phyloP scores from a whole-genome alignment of 2,329 filamentous ascomycete genomes.

The Nemania sp. region DNA sequence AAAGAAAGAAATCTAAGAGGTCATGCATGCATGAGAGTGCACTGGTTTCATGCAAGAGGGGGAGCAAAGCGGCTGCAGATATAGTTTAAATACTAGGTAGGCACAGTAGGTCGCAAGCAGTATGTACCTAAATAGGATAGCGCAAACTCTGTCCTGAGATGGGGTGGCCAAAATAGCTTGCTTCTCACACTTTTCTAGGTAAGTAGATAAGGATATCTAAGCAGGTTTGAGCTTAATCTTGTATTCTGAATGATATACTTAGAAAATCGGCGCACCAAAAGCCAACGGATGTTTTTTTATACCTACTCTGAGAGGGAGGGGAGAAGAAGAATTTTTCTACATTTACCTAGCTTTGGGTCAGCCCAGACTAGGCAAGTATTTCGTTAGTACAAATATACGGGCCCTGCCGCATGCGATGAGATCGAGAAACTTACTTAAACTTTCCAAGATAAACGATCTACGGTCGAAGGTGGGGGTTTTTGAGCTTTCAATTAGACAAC shows the following conservation, averaged over 20 bases:
- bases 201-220: background rate
- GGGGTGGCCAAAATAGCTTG: background rate
- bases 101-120: too few relatives aligned
- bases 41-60: constrained; percentile 16
- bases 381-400: background rate
- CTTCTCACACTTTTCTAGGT: background rate
- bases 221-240: background rate
- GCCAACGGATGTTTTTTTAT: too few relatives aligned
- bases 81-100: too few relatives aligned
- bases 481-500: constrained; percentile 20
- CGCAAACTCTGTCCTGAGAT: constrained; percentile 16
- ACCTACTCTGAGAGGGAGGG: background rate
- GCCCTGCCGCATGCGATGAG: constrained; percentile 9
- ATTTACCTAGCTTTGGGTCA: too few relatives aligned
- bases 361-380: too few relatives aligned
- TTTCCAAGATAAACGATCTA: constrained; percentile 13
- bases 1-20: background rate
- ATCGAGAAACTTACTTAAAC: constrained; percentile 14
- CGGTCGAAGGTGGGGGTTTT: constrained; percentile 19
- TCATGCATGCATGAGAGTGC: constrained; percentile 17
- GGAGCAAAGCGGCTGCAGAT: constrained; percentile 13
- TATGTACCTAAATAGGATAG: constrained; percentile 1
- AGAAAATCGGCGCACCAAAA: too few relatives aligned
- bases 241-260: too few relatives aligned
- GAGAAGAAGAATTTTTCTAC: background rate